A percentile compares a stretch with the other conserved stretches of the same genome.
phyloP scores from a whole-genome alignment of 108 stramenopile genomes.

The Poteriospumella lacustris region DNA sequence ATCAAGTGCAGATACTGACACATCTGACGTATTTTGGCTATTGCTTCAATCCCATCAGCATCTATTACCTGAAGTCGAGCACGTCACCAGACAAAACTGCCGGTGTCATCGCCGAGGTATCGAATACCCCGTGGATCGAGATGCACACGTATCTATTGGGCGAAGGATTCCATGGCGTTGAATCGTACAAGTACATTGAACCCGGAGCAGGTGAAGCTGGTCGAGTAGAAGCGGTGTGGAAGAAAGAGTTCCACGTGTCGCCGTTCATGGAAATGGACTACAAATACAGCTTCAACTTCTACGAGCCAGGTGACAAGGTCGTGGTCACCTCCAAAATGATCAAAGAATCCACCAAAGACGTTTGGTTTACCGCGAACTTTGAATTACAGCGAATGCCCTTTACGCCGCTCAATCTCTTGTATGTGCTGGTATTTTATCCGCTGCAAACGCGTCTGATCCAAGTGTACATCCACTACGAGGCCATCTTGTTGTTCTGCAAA shows the following conservation, averaged over 20 bases:
- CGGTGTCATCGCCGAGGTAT: slow-evolving; percentile 78
- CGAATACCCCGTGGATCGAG: slow-evolving; percentile 92
- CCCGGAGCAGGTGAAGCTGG: background rate
- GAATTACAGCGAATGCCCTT: slow-evolving; percentile 36
- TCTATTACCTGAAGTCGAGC: slow-evolving; percentile 60
- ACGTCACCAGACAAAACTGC: slow-evolving; percentile 29
- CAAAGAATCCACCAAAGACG: background rate
- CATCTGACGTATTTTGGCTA: slow-evolving; percentile 69
- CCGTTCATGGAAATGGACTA: slow-evolving; percentile 96
- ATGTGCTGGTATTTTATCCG: slow-evolving; percentile 60
- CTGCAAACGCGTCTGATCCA: slow-evolving; percentile 69
- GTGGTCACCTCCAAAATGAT: background rate
- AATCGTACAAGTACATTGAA: background rate
- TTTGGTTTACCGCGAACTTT: slow-evolving; percentile 53
- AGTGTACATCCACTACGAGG: slow-evolving; percentile 80
- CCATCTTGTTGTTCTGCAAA: slow-evolving; percentile 62
- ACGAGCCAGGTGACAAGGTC: background rate
- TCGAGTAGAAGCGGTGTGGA: background rate
- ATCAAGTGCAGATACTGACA: slow-evolving; percentile 36
- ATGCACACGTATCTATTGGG: slow-evolving; percentile 81
- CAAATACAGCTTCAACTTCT: slow-evolving; percentile 81
- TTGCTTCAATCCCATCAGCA: slow-evolving; percentile 79
- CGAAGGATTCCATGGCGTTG: slow-evolving; percentile 33
- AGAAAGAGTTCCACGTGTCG: slow-evolving; percentile 76
- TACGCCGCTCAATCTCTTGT: slow-evolving; percentile 54